phyloP scores from a whole-genome alignment of 225 moss, liverwort and hornwort species.

The Pseudisothecium myosuroides region DNA sequence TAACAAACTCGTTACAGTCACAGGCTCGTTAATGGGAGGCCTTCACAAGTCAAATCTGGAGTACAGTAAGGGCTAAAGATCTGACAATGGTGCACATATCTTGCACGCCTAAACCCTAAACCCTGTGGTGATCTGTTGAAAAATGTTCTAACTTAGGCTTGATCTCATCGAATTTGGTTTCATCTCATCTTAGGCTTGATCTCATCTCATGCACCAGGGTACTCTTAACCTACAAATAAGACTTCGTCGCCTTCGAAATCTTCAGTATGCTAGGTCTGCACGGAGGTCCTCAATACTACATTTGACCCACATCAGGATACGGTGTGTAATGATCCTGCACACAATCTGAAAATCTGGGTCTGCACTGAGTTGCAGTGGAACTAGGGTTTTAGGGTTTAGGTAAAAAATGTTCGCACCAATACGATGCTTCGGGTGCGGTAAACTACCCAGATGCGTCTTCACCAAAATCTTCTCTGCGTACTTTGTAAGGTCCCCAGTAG shows the following conservation, averaged over 20 bases:
- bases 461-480: slow-evolving; percentile 76
- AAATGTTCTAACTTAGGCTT: not conserved
- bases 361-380: not conserved
- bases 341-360: not conserved
- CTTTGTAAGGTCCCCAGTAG: slow-evolving; percentile 77
- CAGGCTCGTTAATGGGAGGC: too few relatives aligned
- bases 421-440: not conserved
- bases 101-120: too few relatives aligned
- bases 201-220: not conserved
- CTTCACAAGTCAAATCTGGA: not conserved
- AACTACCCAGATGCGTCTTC: slow-evolving; percentile 43
- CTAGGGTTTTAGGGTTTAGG: not conserved
- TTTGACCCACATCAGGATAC: not conserved
- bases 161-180: not conserved
- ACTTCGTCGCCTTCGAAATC: not conserved
- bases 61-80: not conserved
- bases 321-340: not conserved
- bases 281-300: not conserved
- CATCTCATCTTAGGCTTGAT: not conserved
- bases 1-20: not conserved
- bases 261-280: not conserved
- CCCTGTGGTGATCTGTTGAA: not conserved
- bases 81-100: not conserved
- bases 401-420: not conserved
- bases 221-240: not conserved